Base-by-base conservation (phyloP, 2,329 filamentous ascomycete species). In the Fragosphaeria purpurea region DNA sequence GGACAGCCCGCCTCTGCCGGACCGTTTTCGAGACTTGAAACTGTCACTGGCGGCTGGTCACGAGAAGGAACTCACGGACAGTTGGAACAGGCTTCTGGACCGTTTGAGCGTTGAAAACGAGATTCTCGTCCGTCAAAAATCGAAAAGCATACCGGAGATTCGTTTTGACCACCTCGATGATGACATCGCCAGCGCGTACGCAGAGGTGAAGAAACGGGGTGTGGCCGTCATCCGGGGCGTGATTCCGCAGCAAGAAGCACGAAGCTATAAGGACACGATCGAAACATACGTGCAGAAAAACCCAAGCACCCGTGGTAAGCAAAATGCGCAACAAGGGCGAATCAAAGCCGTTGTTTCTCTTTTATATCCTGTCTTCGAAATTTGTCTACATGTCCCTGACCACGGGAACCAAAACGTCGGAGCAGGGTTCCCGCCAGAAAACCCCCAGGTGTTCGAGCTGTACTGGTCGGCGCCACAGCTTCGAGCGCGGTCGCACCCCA, bases 391-490 rank as follows among this genome's bases (percentile, higher is more conserved):
- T 22, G 22, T 22, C 22, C 22, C 22, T 22, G 22, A 22, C 22
- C 22, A 22, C 22, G 22, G 22, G 22, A 22, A 22, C 22, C 22
- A 22, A 22, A 22, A 22, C 22, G 22, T 22, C 22, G 22, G 22
- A 22, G 32, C 40, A 76, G 84, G 80, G 3, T 89, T 86, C 55
- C 86, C 84, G 0, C 65, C 74, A 0, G 68, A 83, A 44, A 73
- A 82, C 41, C 84, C 56, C 6, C 52, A 48, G 39, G 53, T 89
- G 5, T 87, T 79, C 60, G 86, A 88, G 63, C 69, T 89, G 1
- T 89, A 89, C 66, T 89, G 85, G 85, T 84, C 83, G 0, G 71
- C 73, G 2, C 70, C 82, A 1, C 86, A 90, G 62, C 69, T 85
- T 43, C 74, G 76, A 55, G 85, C 84, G 4, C 76, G 86, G 9